These are phyloP conservation scores for Waltergamsia citrina DNA, from an alignment of 2,329 filamentous ascomycete species.

Conservation along the genomic window DNA sequence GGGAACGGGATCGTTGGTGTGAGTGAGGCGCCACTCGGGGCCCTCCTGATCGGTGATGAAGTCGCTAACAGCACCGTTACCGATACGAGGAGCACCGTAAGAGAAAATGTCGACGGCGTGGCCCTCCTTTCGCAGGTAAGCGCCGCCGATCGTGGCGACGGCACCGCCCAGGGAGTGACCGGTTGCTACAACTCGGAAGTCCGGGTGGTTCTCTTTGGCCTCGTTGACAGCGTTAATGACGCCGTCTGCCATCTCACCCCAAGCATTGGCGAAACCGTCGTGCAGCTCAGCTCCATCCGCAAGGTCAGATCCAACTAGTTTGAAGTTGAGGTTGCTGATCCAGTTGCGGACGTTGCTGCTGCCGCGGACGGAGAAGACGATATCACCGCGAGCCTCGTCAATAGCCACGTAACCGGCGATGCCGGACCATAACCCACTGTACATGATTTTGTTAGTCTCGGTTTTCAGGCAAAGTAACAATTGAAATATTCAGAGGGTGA, in stretches of 20 bases:
- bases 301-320: constrained; percentile 16
- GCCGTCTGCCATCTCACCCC: constrained; percentile 37
- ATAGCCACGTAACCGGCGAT: constrained; percentile 41
- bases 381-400: constrained; percentile 37
- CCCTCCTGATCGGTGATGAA: constrained; percentile 45
- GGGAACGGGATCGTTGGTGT: constrained; percentile 58
- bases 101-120: constrained; percentile 47
- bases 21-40: constrained; percentile 54
- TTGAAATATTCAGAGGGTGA: too few species aligned
- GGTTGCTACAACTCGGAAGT: constrained; percentile 45
- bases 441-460: constrained; percentile 7
- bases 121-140: constrained; percentile 40
- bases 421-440: constrained; percentile 30
- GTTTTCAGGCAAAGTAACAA: too few species aligned
- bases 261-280: constrained; percentile 49
- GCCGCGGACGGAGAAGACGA: constrained; percentile 53
- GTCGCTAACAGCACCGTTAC: constrained; percentile 42
- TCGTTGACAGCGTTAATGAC: constrained; percentile 32
- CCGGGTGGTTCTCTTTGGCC: constrained; percentile 35
- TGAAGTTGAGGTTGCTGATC: constrained; percentile 40
- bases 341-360: constrained; percentile 50
- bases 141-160: constrained; percentile 50
- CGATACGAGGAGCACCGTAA: constrained; percentile 58
- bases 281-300: constrained; percentile 39
- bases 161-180: constrained; percentile 64